phyloP scores from a whole-genome alignment of 176 grass and related monocot genomes.

The Raddia distichophylla region DNA sequence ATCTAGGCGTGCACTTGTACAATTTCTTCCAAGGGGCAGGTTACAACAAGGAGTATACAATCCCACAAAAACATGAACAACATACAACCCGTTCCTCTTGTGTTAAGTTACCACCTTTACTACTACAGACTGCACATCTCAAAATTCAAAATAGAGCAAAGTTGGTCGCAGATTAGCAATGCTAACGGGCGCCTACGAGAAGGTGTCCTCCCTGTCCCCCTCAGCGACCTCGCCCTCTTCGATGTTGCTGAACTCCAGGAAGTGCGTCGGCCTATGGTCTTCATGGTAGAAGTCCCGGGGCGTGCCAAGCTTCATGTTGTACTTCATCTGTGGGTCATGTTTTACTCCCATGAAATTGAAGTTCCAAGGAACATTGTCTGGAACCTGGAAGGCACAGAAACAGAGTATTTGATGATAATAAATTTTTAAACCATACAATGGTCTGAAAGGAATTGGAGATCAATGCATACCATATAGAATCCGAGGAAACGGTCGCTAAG shows the following conservation, averaged over 20 bases:
- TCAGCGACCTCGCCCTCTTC: slow-evolving; percentile 77
- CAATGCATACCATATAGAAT: slow-evolving; percentile 85
- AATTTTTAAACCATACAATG: not conserved
- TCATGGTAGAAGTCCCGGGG: slow-evolving; percentile 91
- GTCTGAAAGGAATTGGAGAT: not conserved
- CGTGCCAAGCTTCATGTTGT: slow-evolving; percentile 79
- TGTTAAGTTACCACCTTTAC: not conserved
- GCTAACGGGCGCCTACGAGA: slow-evolving; percentile 43
- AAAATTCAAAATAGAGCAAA: slow-evolving; percentile 17
- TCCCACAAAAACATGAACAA: not conserved
- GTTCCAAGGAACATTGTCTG: slow-evolving; percentile 90
- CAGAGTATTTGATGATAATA: not conserved
- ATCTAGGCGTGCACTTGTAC: slow-evolving; percentile 29
- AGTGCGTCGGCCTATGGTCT: slow-evolving; percentile 90
- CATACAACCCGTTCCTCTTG: not conserved
- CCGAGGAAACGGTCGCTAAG: slow-evolving; percentile 95
- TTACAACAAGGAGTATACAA: slow-evolving; percentile 37
- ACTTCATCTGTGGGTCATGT: slow-evolving; percentile 83
- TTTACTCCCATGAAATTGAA: slow-evolving; percentile 99
- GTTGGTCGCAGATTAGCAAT: not conserved
- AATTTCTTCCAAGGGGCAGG: not conserved
- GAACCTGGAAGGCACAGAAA: slow-evolving; percentile 49
- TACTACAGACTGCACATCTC: slow-evolving; percentile 7
- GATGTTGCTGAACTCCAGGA: slow-evolving; percentile 90
- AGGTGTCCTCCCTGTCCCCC: slow-evolving; percentile 88